These are phyloP conservation scores for Penicillium sp. DNA, from an alignment of 2,329 filamentous ascomycete genomes.

Conservation along the genomic window DNA sequence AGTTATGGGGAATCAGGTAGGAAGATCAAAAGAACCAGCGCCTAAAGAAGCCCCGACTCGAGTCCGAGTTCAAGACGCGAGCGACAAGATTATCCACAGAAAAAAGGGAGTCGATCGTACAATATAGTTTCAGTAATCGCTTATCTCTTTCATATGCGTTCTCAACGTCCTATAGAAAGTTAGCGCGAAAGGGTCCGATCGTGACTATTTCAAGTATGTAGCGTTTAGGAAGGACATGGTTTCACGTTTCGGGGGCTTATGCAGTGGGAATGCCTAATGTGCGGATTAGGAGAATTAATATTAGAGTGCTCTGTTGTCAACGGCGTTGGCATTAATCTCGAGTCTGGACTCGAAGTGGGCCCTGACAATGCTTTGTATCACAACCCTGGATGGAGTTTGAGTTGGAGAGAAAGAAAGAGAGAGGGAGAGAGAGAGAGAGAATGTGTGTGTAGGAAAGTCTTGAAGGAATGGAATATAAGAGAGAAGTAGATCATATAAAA, in stretches of 20 bases:
- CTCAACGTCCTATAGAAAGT: neutral
- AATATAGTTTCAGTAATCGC: neutral
- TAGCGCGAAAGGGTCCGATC: neutral
- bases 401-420: neutral
- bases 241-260: neutral
- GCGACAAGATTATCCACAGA: neutral
- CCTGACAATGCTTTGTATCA: constrained; percentile 16
- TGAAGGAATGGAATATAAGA: neutral
- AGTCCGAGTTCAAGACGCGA: neutral
- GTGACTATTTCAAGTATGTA: neutral
- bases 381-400: neutral
- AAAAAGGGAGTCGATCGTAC: neutral
- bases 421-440: too few relatives aligned
- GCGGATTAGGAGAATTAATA: neutral
- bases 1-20: neutral
- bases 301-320: neutral
- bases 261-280: neutral
- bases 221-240: neutral
- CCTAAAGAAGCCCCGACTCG: neutral
- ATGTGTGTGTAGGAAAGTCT: neutral
- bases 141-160: neutral
- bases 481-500: neutral
- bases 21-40: neutral
- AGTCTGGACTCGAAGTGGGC: constrained; percentile 1
- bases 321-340: neutral